Evolutionary conservation across 2,329 filamentous ascomycete genomes (phyloP), one percentile per base, ranked within the genome.

Genomic region (Colletotrichum plurivorum): DNA sequence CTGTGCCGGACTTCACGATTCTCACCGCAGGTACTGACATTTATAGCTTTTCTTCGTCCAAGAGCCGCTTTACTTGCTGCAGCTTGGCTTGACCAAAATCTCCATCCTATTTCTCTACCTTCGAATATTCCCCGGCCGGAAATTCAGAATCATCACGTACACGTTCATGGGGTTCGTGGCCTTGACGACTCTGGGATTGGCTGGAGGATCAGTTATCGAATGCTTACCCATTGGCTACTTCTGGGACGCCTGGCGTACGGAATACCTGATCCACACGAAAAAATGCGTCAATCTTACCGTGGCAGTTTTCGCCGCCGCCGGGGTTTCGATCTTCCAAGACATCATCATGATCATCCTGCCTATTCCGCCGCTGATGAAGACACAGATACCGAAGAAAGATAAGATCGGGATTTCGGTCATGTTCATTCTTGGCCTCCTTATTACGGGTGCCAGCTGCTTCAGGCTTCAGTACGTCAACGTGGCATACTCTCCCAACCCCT

Each of bases 341-440:
- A 55, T 63, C 16, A 20, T 63, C 25, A 63, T 63, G 51, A 55
- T 63, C 9, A 63, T 55, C 13, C 39, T 63, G 15, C 60, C 60
- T n/a, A 63, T 63, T 9, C 60, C 60, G 1, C 60, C 60, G 10
- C 16, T 63, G 12, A n/a, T 63, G 1, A 56, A 63, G n/a, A 63
- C 51, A 6, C 39, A 55, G 8, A n/a, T 63, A 8, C 60, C 51
- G 5, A 54, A 5, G 16, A 63, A 63, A 41, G 41, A 63, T 22
- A 63, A 63, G 18, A 48, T 55, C 9, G 41, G 60, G 15, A 48
- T 63, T 16, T 39, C 51, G 9, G 18, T 22, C 8, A 36, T 63
- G 18, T 63, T 63, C 22, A 39, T 63, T 16, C 39, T 63, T 5
- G 51, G 60, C 3, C 60, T 63, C 2, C 51, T 63, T 1, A 63